phyloP scores from a whole-genome alignment of 116 monocot genomes.

The Trichopus zeylanicus region DNA sequence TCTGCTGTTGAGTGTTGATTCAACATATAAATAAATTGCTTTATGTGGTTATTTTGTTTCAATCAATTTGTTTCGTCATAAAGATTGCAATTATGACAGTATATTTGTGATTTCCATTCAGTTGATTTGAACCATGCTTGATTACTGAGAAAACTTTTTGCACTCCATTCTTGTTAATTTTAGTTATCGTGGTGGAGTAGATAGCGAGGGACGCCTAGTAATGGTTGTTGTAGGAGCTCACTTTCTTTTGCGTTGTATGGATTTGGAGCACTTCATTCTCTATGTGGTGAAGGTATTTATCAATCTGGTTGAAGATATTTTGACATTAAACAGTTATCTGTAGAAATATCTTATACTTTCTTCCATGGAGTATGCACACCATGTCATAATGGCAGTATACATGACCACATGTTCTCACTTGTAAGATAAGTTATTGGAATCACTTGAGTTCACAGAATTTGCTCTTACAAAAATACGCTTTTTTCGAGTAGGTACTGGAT shows the following conservation, averaged over 20 bases:
- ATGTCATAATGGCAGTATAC: background rate
- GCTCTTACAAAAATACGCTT: background rate
- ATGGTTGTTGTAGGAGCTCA: constrained; percentile 99
- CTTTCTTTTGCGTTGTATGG: constrained; percentile 91
- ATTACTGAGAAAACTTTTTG: background rate
- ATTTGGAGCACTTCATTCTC: constrained; percentile 87
- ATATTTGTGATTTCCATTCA: background rate
- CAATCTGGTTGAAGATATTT: background rate
- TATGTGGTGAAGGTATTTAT: constrained; percentile 85
- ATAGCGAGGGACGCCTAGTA: constrained; percentile 84
- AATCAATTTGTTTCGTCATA: too few relatives aligned
- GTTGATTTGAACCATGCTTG: background rate
- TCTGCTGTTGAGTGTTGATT: background rate
- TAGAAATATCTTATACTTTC: background rate
- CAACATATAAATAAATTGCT: background rate
- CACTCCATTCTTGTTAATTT: constrained; percentile 15
- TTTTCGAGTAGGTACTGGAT: background rate
- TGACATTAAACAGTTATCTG: constrained; percentile 5
- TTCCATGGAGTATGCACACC: too few relatives aligned
- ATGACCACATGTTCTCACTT: background rate
- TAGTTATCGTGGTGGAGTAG: constrained; percentile 95
- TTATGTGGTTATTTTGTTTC: too few relatives aligned
- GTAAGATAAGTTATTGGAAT: background rate
- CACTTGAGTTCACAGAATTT: background rate
- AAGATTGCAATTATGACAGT: background rate